Percentiles rank a stretch among this genome's conserved stretches.
These are phyloP conservation scores for Backusella luteola DNA, from an alignment of 192 early-diverging fungal genomes.

Conservation along the genomic window DNA sequence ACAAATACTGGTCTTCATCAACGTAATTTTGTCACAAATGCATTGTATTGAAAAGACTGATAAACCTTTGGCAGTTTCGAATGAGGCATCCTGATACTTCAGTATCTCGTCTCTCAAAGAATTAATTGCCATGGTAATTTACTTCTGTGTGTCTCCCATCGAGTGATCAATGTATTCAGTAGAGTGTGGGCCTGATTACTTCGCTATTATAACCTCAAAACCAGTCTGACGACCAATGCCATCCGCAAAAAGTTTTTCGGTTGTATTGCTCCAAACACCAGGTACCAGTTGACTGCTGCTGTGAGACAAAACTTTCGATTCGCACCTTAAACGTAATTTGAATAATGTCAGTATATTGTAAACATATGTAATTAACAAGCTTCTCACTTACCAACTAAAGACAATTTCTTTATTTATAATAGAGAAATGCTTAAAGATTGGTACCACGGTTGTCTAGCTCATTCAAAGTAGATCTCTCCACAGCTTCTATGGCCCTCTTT, in stretches of 20 bases:
- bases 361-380: constrained; percentile 9
- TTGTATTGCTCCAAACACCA: constrained; percentile 2
- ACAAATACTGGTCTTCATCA: neutral
- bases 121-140: neutral
- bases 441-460: too few species aligned
- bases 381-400: constrained; percentile 5
- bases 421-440: constrained; percentile 1
- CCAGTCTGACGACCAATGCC: constrained; percentile 11
- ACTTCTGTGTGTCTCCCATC: neutral
- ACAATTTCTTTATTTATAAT: neutral
- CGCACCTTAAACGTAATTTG: constrained; percentile 6
- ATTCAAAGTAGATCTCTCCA: too few species aligned
- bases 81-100: neutral
- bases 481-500: too few species aligned
- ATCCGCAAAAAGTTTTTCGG: constrained; percentile 8
- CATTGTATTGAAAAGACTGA: constrained; percentile 2
- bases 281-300: constrained; percentile 3
- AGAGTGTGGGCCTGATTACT: constrained; percentile 5
- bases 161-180: constrained; percentile 3
- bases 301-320: constrained; percentile 11
- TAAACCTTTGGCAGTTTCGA: constrained; percentile 12
- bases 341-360: constrained; percentile 12
- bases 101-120: constrained; percentile 11
- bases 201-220: constrained; percentile 6
- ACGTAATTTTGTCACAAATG: neutral